Percentiles rank a stretch among this genome's conserved stretches.
These are phyloP conservation scores for Coemansia asiatica DNA, from an alignment of 192 early-diverging fungal species.

Conservation along the genomic window DNA sequence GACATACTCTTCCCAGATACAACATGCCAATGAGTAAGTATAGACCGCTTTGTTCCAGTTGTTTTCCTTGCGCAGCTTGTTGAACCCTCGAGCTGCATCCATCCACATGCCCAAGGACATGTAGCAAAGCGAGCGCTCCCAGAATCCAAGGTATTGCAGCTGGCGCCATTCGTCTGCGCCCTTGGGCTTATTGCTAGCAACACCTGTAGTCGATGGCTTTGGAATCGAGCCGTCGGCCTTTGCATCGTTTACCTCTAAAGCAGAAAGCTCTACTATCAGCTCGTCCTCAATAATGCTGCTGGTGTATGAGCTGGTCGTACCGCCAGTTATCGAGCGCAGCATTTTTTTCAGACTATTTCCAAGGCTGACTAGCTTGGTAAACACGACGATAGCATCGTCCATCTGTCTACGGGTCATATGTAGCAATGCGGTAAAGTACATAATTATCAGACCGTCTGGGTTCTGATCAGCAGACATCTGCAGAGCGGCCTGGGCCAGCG, in stretches of 20 bases:
- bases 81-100: conserved; percentile 61
- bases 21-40: conserved; percentile 69
- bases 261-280: background rate
- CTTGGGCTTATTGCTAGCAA: background rate
- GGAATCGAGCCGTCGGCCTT: too few relatives aligned
- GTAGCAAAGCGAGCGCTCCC: conserved; percentile 72
- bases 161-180: conserved; percentile 62
- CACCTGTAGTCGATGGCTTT: too few relatives aligned
- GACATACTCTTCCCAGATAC: conserved; percentile 58
- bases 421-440: conserved; percentile 69
- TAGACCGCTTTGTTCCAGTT: conserved; percentile 85
- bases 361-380: conserved; percentile 33
- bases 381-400: conserved; percentile 62
- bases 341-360: conserved; percentile 13
- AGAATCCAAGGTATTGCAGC: conserved; percentile 77
- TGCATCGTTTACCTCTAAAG: conserved; percentile 31
- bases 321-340: background rate
- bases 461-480: conserved; percentile 58
- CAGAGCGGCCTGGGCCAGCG: conserved; percentile 64
- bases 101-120: conserved; percentile 65
- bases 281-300: background rate
- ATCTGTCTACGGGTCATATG: conserved; percentile 60
- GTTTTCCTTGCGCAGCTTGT: conserved; percentile 70
- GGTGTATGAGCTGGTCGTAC: background rate
- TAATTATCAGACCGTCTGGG: conserved; percentile 69